Percentiles rank a stretch among this genome's conserved stretches.
These are phyloP conservation scores for Boehmeria nivea DNA, from an alignment of 306 rosid genomes.

Conservation along the genomic window DNA sequence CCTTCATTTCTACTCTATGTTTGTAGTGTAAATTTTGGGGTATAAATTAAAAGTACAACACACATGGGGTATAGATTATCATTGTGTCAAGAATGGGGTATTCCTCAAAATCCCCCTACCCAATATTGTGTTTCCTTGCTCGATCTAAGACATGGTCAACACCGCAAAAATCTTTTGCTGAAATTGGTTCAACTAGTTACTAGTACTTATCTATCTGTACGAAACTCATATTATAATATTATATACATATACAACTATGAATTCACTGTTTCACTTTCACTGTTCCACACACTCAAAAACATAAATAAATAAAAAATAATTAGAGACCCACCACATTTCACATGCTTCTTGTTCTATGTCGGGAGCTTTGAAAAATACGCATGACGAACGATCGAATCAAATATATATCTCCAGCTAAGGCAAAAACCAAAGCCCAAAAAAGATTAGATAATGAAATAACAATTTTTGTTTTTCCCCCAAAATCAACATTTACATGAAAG, in stretches of 20 bases:
- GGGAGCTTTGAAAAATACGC: slow-evolving; percentile 8
- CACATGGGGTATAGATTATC: too few species aligned
- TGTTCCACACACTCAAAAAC: too few species aligned
- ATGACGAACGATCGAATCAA: neutral
- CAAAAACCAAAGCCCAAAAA: neutral
- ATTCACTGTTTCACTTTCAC: too few species aligned
- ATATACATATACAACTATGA: too few species aligned
- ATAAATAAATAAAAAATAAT: neutral
- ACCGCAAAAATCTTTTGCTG: neutral
- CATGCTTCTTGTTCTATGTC: slow-evolving; percentile 20
- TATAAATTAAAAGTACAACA: too few species aligned
- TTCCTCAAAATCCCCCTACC: too few species aligned
- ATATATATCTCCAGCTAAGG: slow-evolving; percentile 17
- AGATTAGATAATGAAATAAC: neutral
- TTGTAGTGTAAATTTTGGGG: too few species aligned
- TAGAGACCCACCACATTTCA: slow-evolving; percentile 15
- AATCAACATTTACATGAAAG: neutral
- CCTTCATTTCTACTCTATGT: too few species aligned
- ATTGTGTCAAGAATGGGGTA: too few species aligned
- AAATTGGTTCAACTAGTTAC: too few species aligned
- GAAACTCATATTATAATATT: too few species aligned
- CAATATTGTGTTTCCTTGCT: neutral
- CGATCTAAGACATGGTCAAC: slow-evolving; percentile 18
- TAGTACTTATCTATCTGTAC: too few species aligned
- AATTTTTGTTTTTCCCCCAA: neutral